These are phyloP conservation scores for Meyerozyma elateridarum DNA, from an alignment of 1,139 yeast genomes.

Conservation along the genomic window DNA sequence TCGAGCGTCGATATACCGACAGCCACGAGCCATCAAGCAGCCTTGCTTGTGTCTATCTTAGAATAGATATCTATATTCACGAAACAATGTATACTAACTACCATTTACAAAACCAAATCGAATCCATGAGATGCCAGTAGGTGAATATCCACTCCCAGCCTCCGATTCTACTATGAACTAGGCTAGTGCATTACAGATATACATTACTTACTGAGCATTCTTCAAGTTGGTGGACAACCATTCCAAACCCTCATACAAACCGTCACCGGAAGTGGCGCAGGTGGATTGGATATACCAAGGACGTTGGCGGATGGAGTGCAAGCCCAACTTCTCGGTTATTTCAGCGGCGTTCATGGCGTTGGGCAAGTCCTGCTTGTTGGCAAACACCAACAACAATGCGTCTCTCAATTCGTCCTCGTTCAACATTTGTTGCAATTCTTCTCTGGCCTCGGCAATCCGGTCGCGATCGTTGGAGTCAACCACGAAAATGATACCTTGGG, in stretches of 20 bases:
- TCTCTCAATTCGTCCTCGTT: constrained; percentile 92
- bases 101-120: no score
- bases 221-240: constrained; percentile 85
- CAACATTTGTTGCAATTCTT: constrained; percentile 89
- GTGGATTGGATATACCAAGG: constrained; percentile 90
- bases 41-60: no score
- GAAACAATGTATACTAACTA: no score
- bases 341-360: constrained; percentile 90
- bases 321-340: constrained; percentile 78
- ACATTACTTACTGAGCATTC: constrained; percentile 41
- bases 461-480: constrained; percentile 93
- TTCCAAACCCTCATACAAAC: constrained; percentile 85
- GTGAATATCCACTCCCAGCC: no score
- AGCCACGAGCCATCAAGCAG: no score
- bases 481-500: constrained; percentile 90
- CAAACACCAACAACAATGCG: constrained; percentile 82
- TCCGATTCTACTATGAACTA: no score
- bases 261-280: constrained; percentile 89
- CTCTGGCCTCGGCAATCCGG: constrained; percentile 90
- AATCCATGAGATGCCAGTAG: no score
- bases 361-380: constrained; percentile 92
- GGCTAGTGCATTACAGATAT: no score
- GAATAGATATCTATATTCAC: no score
- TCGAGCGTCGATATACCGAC: no score
- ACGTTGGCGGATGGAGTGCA: constrained; percentile 79